Conservation (phyloP, 2,329 filamentous ascomycete species). For the Blastomyces percursus region DNA sequence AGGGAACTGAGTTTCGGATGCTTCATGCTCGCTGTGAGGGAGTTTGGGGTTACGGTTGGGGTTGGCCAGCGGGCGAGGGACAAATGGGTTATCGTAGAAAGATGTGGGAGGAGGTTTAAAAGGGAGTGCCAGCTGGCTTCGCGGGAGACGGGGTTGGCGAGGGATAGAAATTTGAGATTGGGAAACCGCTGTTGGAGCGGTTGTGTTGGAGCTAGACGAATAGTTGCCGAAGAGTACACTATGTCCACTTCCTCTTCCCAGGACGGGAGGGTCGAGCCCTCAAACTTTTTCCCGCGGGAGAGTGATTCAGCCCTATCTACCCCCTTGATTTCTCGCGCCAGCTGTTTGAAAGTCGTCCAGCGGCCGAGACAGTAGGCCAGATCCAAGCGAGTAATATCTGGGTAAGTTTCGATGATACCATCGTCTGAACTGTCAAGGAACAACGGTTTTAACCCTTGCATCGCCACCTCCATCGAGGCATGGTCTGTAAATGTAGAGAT, state of each 20-base stretch:
- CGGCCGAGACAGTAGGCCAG: constrained; percentile 41
- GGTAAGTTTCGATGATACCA: constrained; percentile 19
- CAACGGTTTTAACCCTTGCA: constrained; percentile 40
- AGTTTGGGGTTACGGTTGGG: constrained; percentile 47
- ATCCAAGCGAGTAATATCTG: constrained; percentile 43
- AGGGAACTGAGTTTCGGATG: constrained; percentile 31
- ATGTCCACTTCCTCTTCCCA: constrained; percentile 30
- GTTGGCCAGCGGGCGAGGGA: constrained; percentile 53
- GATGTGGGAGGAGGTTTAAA: constrained; percentile 41
- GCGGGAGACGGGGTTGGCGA: constrained; percentile 39
- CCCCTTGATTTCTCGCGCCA: constrained; percentile 35
- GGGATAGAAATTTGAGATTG: constrained; percentile 47
- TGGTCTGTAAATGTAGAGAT: constrained; percentile 40
- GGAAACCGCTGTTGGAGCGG: constrained; percentile 33
- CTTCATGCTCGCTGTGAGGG: constrained; percentile 35
- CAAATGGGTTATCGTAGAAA: constrained; percentile 50
- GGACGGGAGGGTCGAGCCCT: constrained; percentile 22
- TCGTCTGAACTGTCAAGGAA: constrained; percentile 27
- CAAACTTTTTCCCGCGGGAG: neutral
- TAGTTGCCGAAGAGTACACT: constrained; percentile 5
- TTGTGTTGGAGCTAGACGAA: constrained; percentile 11
- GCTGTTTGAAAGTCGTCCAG: constrained; percentile 39
- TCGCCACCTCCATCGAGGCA: constrained; percentile 28
- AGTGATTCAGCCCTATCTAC: constrained; percentile 1
- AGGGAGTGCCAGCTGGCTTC: constrained; percentile 46